Evolutionary conservation across 176 grass and related monocot genomes (phyloP).

Genomic region (Aegilops speltoides): DNA sequence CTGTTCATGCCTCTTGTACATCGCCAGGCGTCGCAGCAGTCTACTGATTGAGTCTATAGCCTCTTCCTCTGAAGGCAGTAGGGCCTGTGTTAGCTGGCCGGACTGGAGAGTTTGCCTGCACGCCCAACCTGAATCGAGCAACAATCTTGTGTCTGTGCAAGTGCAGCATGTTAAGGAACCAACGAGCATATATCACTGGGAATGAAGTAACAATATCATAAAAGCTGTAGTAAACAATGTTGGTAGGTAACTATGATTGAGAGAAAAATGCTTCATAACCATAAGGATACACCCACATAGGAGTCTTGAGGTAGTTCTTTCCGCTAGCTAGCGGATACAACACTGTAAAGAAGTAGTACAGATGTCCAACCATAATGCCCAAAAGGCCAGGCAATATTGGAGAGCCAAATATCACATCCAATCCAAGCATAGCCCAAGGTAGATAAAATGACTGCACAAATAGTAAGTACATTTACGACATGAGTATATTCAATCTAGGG

Average conservation of each 20-base stretch:
- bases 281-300: conserved; percentile 92
- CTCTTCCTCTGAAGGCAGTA: conserved; percentile 68
- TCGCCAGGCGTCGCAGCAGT: background rate
- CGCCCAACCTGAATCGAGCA: conserved; percentile 56
- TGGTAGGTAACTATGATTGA: conserved; percentile 3
- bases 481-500: background rate
- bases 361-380: conserved; percentile 87
- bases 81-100: conserved; percentile 28
- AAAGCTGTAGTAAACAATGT: background rate
- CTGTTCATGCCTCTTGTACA: conserved; percentile 12
- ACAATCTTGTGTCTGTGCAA: conserved; percentile 84
- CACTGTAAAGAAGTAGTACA: conserved; percentile 90
- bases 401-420: conserved; percentile 93
- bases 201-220: background rate
- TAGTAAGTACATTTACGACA: conserved; percentile 5
- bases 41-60: conserved; percentile 72
- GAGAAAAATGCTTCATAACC: conserved; percentile 25
- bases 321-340: conserved; percentile 76
- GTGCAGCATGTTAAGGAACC: conserved; percentile 61
- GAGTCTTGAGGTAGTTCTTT: conserved; percentile 89
- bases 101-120: conserved; percentile 46
- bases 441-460: conserved; percentile 89
- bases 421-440: conserved; percentile 87
- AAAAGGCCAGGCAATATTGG: conserved; percentile 53
- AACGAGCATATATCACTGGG: background rate